Conservation (phyloP, 2,329 filamentous ascomycete species). For the Pestalotiopsis sp. region DNA sequence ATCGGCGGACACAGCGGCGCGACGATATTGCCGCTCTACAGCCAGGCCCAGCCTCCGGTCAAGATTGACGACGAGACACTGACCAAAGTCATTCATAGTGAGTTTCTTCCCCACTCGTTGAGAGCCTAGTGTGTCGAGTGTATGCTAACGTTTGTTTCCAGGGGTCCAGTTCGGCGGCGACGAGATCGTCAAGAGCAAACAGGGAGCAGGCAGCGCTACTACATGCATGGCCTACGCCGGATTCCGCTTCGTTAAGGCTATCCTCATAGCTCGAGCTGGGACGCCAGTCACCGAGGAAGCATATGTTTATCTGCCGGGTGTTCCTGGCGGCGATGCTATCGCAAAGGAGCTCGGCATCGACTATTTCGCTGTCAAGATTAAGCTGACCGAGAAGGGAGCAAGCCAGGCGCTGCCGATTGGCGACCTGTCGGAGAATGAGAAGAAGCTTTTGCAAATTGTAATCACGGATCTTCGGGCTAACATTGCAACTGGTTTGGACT, state of each 20-base stretch:
- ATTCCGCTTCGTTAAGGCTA: not conserved
- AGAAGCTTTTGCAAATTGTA: no score
- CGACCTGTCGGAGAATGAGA: no score
- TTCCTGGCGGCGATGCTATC: not conserved
- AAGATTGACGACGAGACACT: not conserved
- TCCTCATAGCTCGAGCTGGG: not conserved
- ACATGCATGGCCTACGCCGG: not conserved
- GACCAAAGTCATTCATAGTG: not conserved
- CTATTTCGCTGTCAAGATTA: not conserved
- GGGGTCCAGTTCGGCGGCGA: not conserved
- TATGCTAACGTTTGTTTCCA: not conserved
- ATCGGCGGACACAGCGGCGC: not conserved
- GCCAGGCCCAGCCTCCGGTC: not conserved
- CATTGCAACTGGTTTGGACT: no score
- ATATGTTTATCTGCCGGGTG: not conserved
- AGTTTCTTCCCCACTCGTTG: not conserved
- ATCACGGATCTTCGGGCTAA: no score
- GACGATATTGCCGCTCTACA: not conserved
- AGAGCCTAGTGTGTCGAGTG: not conserved
- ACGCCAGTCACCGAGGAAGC: not conserved
- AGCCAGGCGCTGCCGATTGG: no score
- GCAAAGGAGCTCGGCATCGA: not conserved
- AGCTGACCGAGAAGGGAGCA: no score
- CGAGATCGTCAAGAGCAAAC: not conserved
- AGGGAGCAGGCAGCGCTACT: not conserved